Conservation (phyloP, 1,139 yeast genomes). For the Spathaspora sp. region DNA sequence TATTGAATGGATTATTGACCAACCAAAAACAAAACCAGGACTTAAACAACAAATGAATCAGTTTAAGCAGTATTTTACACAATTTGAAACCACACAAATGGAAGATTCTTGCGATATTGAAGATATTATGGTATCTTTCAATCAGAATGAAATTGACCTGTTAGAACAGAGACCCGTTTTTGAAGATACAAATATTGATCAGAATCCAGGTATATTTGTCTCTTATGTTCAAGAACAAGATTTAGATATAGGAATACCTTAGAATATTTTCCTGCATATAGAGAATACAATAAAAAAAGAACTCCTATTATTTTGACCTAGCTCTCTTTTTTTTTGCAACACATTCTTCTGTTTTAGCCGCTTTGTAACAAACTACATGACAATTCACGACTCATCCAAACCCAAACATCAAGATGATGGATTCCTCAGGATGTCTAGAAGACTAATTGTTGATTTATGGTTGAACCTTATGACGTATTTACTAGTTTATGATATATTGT, state of each 20-base stretch:
- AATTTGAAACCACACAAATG: no score
- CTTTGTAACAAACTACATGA: conserved; percentile 1
- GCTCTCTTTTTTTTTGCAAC: conserved; percentile 11
- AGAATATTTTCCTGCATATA: no score
- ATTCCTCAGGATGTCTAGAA: conserved; percentile 7
- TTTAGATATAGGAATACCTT: conserved; percentile 2
- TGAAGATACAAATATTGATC: neutral
- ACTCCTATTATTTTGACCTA: no score
- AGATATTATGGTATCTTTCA: conserved; percentile 5
- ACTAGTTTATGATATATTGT: conserved; percentile 7
- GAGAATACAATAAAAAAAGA: no score
- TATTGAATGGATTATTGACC: conserved; percentile 13
- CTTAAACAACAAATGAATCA: neutral
- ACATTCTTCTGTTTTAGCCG: conserved; percentile 3
- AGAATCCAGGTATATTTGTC: conserved; percentile 10
- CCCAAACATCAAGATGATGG: conserved; percentile 5
- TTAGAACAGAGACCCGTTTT: conserved; percentile 7
- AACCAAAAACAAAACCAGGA: conserved; percentile 4
- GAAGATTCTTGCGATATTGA: neutral
- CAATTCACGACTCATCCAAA: neutral
- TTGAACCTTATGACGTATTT: conserved; percentile 10
- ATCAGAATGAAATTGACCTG: conserved; percentile 3
- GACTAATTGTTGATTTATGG: conserved; percentile 7
- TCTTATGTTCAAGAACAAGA: conserved; percentile 3
- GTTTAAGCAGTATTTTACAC: conserved; percentile 2